A percentile compares a stretch with the other conserved stretches of the same genome.
Evolutionary conservation across 192 early-diverging fungal species (phyloP).

Genomic region (Chytriomyces sp.): DNA sequence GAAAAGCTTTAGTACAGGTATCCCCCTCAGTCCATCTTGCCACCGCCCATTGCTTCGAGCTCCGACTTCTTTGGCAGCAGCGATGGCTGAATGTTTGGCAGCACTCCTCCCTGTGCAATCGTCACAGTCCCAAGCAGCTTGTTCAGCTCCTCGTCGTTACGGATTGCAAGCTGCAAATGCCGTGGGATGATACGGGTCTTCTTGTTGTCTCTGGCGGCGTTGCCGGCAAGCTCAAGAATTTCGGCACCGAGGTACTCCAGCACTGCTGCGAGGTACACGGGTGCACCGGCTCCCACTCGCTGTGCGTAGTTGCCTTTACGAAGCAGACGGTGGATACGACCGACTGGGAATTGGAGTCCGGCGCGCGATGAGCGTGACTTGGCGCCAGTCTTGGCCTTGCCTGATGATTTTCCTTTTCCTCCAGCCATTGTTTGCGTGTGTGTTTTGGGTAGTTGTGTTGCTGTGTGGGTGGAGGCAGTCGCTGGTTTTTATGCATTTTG

Average conservation of each 20-base stretch:
- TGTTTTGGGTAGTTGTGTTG: background rate
- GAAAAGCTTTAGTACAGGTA: too few species aligned
- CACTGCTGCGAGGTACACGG: conserved; percentile 94
- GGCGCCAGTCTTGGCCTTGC: conserved; percentile 41
- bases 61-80: too few species aligned
- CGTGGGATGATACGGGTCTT: conserved; percentile 93
- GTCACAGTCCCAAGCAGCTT: conserved; percentile 87
- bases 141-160: conserved; percentile 95
- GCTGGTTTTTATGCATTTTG: too few species aligned
- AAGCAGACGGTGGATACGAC: conserved; percentile 94
- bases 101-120: conserved; percentile 92
- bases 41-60: too few species aligned
- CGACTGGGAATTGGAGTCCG: conserved; percentile 95
- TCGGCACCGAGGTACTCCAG: conserved; percentile 95
- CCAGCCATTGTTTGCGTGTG: conserved; percentile 32
- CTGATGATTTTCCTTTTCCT: conserved; percentile 51
- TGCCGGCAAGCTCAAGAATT: conserved; percentile 95
- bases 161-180: conserved; percentile 92
- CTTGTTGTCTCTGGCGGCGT: conserved; percentile 93
- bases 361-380: conserved; percentile 87
- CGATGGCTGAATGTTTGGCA: conserved; percentile 49
- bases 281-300: conserved; percentile 85
- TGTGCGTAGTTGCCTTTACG: conserved; percentile 93
- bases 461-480: background rate
- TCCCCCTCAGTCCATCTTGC: too few species aligned